These are phyloP conservation scores for Cercospora sesami DNA, from an alignment of 2,329 filamentous ascomycete genomes.

Conservation along the genomic window DNA sequence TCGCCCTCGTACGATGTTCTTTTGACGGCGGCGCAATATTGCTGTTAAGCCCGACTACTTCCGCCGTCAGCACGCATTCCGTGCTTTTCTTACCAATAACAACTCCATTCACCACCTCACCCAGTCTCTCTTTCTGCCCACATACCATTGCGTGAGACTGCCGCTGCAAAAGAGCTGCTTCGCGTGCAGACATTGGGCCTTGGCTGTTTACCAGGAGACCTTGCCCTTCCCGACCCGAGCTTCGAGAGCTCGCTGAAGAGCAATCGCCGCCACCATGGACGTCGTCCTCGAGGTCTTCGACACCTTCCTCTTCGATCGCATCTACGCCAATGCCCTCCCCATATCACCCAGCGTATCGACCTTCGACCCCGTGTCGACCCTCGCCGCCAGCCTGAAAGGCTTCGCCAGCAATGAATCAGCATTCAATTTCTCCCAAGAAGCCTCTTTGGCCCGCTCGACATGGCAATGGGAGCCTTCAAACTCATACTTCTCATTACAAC, in stretches of 20 bases:
- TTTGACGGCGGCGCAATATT: neutral
- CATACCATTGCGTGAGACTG: neutral
- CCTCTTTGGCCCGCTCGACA: slow-evolving; percentile 23
- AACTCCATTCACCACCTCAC: neutral
- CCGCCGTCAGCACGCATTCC: slow-evolving; percentile 3
- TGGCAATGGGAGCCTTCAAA: slow-evolving; percentile 72
- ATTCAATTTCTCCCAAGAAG: slow-evolving; percentile 21
- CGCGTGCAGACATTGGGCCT: neutral
- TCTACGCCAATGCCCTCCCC: slow-evolving; percentile 74
- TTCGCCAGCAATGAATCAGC: slow-evolving; percentile 54
- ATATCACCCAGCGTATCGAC: slow-evolving; percentile 52
- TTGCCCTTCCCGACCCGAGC: slow-evolving; percentile 9
- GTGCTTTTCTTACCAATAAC: neutral
- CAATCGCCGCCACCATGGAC: slow-evolving; percentile 66
- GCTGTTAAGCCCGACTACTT: slow-evolving; percentile 8
- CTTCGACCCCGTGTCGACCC: slow-evolving; percentile 52
- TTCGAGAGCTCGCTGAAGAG: neutral
- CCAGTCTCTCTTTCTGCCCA: neutral
- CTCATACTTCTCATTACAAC: slow-evolving; percentile 66
- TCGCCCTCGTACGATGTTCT: slow-evolving; percentile 12
- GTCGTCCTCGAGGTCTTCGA: slow-evolving; percentile 84
- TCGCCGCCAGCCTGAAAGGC: slow-evolving; percentile 49
- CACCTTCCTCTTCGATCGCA: slow-evolving; percentile 74
- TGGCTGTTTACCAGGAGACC: slow-evolving; percentile 1
- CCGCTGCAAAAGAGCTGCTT: neutral